Evolutionary conservation across 768 basidiomycete species (phyloP).

Genomic region (Pleurotus tuoliensis): DNA sequence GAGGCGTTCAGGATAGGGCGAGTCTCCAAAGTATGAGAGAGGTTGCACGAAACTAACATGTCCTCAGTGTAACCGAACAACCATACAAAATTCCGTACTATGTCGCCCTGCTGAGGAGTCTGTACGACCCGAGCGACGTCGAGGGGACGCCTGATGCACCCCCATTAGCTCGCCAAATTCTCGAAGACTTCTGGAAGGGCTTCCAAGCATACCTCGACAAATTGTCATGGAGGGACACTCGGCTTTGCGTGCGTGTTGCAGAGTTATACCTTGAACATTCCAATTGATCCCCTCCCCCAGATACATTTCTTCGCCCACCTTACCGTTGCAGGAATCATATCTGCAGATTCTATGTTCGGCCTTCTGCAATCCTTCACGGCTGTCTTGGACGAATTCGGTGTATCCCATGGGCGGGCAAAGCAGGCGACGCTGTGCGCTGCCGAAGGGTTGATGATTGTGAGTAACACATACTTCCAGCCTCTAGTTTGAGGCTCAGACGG

Average conservation of each 20-base stretch:
- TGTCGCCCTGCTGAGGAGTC: conserved; percentile 69
- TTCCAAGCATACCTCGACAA: conserved; percentile 89
- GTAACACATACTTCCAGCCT: conserved; percentile 13
- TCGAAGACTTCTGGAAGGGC: conserved; percentile 89
- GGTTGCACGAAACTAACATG: background rate
- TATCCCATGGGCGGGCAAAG: conserved; percentile 81
- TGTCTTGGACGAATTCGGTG: conserved; percentile 87
- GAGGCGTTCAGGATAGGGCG: conserved; percentile 77
- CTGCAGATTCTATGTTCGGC: conserved; percentile 71
- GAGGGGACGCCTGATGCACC: conserved; percentile 34
- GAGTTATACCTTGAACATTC: background rate
- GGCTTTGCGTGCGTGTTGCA: conserved; percentile 67
- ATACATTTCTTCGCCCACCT: conserved; percentile 93
- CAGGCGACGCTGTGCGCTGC: conserved; percentile 77
- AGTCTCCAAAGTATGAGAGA: conserved; percentile 13
- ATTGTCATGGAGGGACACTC: conserved; percentile 85
- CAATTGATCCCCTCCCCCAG: conserved; percentile 33
- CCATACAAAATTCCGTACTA: conserved; percentile 93
- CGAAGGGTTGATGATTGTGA: conserved; percentile 74
- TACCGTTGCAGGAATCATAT: conserved; percentile 70
- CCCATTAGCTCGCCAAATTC: conserved; percentile 62
- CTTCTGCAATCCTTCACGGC: conserved; percentile 81
- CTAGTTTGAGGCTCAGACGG: background rate
- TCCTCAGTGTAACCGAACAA: conserved; percentile 78
- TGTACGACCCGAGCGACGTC: conserved; percentile 48